A percentile compares a stretch with the other conserved stretches of the same genome.
Evolutionary conservation across 306 rosid genomes (phyloP).

Genomic region (Vicia faba): DNA sequence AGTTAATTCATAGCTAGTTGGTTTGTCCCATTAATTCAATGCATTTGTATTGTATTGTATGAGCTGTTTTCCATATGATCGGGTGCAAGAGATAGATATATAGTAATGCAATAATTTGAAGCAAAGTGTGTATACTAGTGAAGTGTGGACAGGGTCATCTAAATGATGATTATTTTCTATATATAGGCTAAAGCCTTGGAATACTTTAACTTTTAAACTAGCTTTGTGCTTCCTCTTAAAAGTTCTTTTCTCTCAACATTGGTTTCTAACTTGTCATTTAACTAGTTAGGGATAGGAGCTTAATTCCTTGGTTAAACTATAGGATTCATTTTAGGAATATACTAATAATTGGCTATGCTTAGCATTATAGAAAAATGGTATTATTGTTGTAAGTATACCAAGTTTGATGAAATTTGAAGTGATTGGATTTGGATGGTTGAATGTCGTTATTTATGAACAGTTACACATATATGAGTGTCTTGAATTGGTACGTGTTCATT

Average conservation of each 20-base stretch:
- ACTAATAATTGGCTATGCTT: no score
- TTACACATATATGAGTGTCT: no score
- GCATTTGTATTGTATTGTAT: constrained; percentile 3
- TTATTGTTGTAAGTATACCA: no score
- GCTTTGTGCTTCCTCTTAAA: not conserved
- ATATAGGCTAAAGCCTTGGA: not conserved
- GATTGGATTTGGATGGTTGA: no score
- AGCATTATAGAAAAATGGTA: no score
- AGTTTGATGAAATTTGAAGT: no score
- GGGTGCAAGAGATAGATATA: constrained; percentile 8
- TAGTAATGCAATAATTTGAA: not conserved
- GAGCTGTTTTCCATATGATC: constrained; percentile 36
- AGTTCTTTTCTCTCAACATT: not conserved
- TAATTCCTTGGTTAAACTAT: not conserved
- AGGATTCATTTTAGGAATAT: no score
- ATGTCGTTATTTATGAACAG: no score
- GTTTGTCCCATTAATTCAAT: constrained; percentile 34
- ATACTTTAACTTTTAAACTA: not conserved
- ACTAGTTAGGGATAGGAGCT: not conserved
- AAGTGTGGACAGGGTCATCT: not conserved
- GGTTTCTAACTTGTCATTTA: not conserved
- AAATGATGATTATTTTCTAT: not conserved
- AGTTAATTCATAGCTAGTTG: constrained; percentile 4
- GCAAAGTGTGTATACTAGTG: not conserved
- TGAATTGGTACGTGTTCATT: no score